phyloP scores from a whole-genome alignment of 1,139 yeast genomes.

The Tardiomyces digboiensis region DNA sequence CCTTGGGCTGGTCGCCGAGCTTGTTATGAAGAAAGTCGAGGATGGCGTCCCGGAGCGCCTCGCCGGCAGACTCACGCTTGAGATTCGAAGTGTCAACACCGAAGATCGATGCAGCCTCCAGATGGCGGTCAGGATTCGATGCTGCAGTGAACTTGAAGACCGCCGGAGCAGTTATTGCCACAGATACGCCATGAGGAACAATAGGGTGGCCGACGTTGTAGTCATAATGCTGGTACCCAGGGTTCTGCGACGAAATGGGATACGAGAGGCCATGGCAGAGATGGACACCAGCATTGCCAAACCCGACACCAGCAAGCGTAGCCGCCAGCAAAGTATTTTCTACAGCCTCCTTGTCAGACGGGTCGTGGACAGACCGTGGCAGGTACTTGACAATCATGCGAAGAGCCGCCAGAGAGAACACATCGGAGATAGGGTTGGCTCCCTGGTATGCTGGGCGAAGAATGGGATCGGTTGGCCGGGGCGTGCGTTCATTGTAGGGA shows the following conservation, averaged over 20 bases:
- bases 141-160: constrained; percentile 32
- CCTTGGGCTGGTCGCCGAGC: constrained; percentile 29
- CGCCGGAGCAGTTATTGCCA: constrained; percentile 33
- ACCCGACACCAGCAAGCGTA: constrained; percentile 34
- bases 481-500: constrained; percentile 31
- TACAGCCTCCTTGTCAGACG: constrained; percentile 30
- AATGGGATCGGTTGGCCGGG: constrained; percentile 30
- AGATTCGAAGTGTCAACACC: constrained; percentile 30
- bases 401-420: constrained; percentile 31
- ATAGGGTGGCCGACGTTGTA: constrained; percentile 30
- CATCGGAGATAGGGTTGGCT: constrained; percentile 33
- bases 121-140: constrained; percentile 32
- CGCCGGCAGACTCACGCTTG: constrained; percentile 32
- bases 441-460: constrained; percentile 35
- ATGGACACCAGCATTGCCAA: constrained; percentile 35
- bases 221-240: constrained; percentile 29
- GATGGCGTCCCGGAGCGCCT: constrained; percentile 27
- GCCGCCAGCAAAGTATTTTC: constrained; percentile 32
- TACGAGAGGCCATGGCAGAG: constrained; percentile 33
- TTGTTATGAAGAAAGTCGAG: constrained; percentile 25
- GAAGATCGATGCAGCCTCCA: constrained; percentile 29
- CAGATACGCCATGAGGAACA: constrained; percentile 33
- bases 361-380: constrained; percentile 30
- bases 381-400: constrained; percentile 30
- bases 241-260: constrained; percentile 31